phyloP scores from a whole-genome alignment of 2,329 filamentous ascomycete species.

The Ramularia endophylla region DNA sequence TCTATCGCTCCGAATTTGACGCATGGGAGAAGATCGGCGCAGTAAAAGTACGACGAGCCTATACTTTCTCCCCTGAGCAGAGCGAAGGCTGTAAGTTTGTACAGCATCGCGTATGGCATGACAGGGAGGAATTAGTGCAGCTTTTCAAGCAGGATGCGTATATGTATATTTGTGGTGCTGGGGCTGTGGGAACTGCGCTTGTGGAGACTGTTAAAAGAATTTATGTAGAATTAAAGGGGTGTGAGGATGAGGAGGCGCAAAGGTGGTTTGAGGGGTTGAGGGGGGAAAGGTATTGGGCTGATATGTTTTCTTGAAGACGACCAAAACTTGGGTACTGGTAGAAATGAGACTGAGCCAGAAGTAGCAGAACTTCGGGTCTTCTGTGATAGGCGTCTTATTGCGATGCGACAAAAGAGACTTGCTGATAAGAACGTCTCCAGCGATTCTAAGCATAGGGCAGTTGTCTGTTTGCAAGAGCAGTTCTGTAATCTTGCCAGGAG shows the following conservation, averaged over 20 bases:
- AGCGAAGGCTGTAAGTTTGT: conserved; percentile 49
- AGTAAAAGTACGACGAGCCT: conserved; percentile 58
- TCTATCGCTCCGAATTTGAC: conserved; percentile 56
- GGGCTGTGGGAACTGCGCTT: conserved; percentile 37
- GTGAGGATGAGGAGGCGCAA: conserved; percentile 30
- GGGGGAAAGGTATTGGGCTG: conserved; percentile 42
- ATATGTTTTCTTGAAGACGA: conserved; percentile 33
- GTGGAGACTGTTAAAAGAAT: conserved; percentile 38
- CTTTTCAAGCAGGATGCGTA: conserved; percentile 48
- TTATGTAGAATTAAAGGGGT: conserved; percentile 34
- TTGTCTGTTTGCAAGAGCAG: too few relatives aligned
- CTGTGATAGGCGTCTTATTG: too few relatives aligned
- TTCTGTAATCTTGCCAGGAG: too few relatives aligned
- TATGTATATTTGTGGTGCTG: conserved; percentile 57
- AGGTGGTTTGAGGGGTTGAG: conserved; percentile 42
- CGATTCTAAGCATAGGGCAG: too few relatives aligned
- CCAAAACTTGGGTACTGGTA: too few relatives aligned
- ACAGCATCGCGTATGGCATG: conserved; percentile 47
- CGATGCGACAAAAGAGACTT: too few relatives aligned
- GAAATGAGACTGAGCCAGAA: too few relatives aligned
- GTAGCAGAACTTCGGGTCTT: too few relatives aligned
- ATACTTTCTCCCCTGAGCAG: conserved; percentile 39
- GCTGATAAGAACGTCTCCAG: too few relatives aligned
- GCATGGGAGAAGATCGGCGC: conserved; percentile 56
- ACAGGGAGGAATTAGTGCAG: conserved; percentile 40